Evolutionary conservation across 1,284 basidiomycete genomes (phyloP).

Genomic region (Wolfiporia cocos): DNA sequence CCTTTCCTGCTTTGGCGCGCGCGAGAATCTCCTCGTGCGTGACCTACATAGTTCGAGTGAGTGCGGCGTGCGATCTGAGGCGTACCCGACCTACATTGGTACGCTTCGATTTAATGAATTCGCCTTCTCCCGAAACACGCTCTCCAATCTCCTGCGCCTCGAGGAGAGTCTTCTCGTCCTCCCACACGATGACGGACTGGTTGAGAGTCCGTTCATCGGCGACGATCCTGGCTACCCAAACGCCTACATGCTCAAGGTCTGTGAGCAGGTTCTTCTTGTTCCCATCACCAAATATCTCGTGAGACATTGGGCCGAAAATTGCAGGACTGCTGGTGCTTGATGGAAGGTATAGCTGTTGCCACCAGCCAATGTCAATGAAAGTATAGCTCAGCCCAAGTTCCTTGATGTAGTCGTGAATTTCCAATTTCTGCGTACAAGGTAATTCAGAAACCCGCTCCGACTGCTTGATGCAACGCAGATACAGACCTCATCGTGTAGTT

Average conservation of each 20-base stretch:
- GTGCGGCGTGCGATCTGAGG: neutral
- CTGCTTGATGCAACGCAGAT: neutral
- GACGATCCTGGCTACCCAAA: conserved; percentile 9
- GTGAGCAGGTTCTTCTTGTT: conserved; percentile 8
- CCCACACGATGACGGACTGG: conserved; percentile 14
- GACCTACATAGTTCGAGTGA: neutral
- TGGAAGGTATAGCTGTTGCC: conserved; percentile 13
- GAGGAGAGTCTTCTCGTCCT: conserved; percentile 11
- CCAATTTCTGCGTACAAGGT: conserved; percentile 15
- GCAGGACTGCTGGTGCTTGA: neutral
- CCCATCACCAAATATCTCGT: conserved; percentile 1
- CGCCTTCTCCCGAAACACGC: conserved; percentile 3
- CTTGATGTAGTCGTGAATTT: conserved; percentile 9
- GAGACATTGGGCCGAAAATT: neutral
- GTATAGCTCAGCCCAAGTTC: conserved; percentile 9
- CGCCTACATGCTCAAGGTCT: conserved; percentile 3
- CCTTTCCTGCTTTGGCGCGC: neutral
- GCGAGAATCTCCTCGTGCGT: neutral
- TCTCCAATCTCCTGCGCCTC: conserved; percentile 3
- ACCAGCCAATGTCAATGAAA: conserved; percentile 16
- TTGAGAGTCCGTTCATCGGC: conserved; percentile 14
- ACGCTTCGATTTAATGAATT: neutral
- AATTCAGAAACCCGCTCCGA: neutral
- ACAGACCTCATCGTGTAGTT: conserved; percentile 13
- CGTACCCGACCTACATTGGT: neutral